Evolutionary conservation across 306 rosid species (phyloP).

Genomic region (Carpinus viminea): DNA sequence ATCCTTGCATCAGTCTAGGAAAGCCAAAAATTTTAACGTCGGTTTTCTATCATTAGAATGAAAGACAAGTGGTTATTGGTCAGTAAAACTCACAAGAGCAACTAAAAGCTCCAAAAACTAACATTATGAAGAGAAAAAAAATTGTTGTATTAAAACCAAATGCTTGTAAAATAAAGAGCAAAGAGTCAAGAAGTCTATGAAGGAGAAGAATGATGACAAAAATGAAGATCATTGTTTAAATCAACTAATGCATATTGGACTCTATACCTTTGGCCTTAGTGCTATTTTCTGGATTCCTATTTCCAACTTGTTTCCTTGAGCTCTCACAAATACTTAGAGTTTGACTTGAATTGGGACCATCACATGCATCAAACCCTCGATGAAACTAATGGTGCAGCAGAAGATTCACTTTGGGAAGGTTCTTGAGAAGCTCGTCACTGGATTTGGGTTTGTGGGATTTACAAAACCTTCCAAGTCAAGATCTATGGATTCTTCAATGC

Average conservation of each 20-base stretch:
- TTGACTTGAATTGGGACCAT: slow-evolving; percentile 87
- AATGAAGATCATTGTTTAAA: neutral
- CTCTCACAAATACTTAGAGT: slow-evolving; percentile 58
- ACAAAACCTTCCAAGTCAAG: slow-evolving; percentile 61
- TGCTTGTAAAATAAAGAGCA: neutral
- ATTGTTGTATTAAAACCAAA: neutral
- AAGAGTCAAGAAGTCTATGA: slow-evolving; percentile 12
- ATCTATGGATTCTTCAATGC: slow-evolving; percentile 53
- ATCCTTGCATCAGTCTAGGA: too few species aligned
- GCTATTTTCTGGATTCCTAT: slow-evolving; percentile 54
- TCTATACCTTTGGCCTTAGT: slow-evolving; percentile 66
- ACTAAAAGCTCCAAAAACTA: neutral
- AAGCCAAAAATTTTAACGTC: too few species aligned
- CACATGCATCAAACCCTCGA: slow-evolving; percentile 84
- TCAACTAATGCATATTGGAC: slow-evolving; percentile 13
- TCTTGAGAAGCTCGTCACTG: slow-evolving; percentile 66
- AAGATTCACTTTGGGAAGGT: slow-evolving; percentile 93
- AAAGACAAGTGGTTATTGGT: neutral
- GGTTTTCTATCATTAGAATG: neutral
- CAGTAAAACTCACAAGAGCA: neutral
- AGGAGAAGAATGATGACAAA: slow-evolving; percentile 5
- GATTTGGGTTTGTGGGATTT: slow-evolving; percentile 52
- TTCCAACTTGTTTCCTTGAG: slow-evolving; percentile 75
- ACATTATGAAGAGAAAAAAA: neutral
- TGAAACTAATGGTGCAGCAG: slow-evolving; percentile 83